A percentile compares a stretch with the other conserved stretches of the same genome.
phyloP scores from a whole-genome alignment of 202 grass and related monocot genomes.

The Tripidium arundinaceum region DNA sequence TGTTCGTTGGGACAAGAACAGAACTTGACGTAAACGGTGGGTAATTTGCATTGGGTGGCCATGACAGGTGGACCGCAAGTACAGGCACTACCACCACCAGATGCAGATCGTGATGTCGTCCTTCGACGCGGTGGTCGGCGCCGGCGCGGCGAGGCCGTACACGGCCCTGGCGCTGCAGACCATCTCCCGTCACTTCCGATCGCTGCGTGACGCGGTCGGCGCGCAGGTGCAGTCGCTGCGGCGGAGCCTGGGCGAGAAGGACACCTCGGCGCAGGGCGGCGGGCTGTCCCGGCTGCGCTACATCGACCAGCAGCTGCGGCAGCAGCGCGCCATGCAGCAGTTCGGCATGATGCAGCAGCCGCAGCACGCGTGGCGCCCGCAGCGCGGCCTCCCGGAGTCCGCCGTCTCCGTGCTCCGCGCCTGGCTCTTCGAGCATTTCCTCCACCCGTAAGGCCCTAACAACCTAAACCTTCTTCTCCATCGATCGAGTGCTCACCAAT shows the following conservation, averaged over 20 bases:
- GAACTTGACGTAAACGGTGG: background rate
- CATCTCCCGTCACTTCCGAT: slow-evolving; percentile 87
- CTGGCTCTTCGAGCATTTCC: slow-evolving; percentile 99
- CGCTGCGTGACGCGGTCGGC: slow-evolving; percentile 77
- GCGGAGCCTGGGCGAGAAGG: slow-evolving; percentile 72
- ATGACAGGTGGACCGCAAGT: slow-evolving; percentile 72
- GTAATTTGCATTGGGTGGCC: background rate
- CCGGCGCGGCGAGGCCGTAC: slow-evolving; percentile 71
- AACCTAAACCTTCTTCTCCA: background rate
- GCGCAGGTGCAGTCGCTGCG: slow-evolving; percentile 62
- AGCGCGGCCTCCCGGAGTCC: slow-evolving; percentile 88
- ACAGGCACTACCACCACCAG: slow-evolving; percentile 81
- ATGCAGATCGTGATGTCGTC: slow-evolving; percentile 81
- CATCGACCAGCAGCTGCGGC: slow-evolving; percentile 94
- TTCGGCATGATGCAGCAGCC: slow-evolving; percentile 99
- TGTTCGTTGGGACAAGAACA: background rate
- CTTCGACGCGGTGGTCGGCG: slow-evolving; percentile 66
- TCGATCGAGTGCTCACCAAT: background rate
- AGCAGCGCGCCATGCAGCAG: slow-evolving; percentile 93
- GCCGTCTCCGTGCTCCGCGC: slow-evolving; percentile 95
- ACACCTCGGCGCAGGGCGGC: slow-evolving; percentile 40
- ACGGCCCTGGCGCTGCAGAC: slow-evolving; percentile 91
- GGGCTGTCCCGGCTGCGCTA: slow-evolving; percentile 77
- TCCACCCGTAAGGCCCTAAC: slow-evolving; percentile 70
- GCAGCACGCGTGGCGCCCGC: slow-evolving; percentile 79